Conservation (phyloP, 768 basidiomycete species). For the Tubosaeta brunneosetosa region DNA sequence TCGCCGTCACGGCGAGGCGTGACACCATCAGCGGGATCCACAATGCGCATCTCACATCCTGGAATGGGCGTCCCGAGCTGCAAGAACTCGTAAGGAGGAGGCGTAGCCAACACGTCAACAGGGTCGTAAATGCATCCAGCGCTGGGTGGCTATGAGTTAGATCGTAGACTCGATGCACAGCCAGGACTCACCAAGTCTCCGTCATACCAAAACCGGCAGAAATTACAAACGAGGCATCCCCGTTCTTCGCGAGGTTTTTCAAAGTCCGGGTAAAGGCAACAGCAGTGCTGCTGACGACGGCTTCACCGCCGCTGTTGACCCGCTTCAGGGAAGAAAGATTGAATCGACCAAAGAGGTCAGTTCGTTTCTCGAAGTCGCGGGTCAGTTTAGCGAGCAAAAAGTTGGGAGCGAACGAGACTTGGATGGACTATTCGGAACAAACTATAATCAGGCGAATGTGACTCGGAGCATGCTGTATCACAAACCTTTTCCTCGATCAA, state of each 20-base stretch:
- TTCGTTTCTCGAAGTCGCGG: too few relatives aligned
- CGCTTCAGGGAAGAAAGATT: too few relatives aligned
- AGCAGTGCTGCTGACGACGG: conserved; percentile 34
- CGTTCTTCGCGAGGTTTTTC: conserved; percentile 15
- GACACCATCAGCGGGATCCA: too few relatives aligned
- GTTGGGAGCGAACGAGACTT: conserved; percentile 35
- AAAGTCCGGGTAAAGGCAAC: conserved; percentile 32
- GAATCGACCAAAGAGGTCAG: too few relatives aligned
- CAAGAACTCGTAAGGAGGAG: too few relatives aligned
- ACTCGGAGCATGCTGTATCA: conserved; percentile 7
- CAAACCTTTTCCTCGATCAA: conserved; percentile 35
- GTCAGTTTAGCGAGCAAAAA: conserved; percentile 22
- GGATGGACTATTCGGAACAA: conserved; percentile 19
- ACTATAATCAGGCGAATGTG: conserved; percentile 5
- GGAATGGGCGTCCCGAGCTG: too few relatives aligned
- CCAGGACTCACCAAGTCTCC: conserved; percentile 32
- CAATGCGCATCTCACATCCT: too few relatives aligned
- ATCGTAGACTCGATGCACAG: not conserved
- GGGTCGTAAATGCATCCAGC: not conserved
- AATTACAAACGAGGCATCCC: conserved; percentile 30
- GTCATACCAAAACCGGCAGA: conserved; percentile 8
- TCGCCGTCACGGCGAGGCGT: too few relatives aligned
- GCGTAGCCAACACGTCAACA: too few relatives aligned
- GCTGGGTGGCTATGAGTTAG: not conserved
- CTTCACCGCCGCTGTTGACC: conserved; percentile 23